These are phyloP conservation scores for Euphorbia tirucalli DNA, from an alignment of 345 rosid genomes.

Conservation along the genomic window DNA sequence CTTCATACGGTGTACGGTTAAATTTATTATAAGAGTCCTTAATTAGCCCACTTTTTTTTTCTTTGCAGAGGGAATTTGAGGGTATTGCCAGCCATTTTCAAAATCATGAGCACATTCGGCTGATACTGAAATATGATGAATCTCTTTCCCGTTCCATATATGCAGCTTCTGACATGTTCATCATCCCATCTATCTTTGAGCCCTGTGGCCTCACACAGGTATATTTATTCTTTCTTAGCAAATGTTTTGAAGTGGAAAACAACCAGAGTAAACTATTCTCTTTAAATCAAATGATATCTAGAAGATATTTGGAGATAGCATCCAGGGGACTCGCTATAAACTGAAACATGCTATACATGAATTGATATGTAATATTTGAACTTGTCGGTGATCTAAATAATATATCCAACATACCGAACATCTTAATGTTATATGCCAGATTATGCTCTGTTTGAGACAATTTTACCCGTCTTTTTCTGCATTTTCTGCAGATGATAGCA, in stretches of 20 bases:
- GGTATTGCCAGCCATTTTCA: slow-evolving; percentile 70
- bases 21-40: not conserved
- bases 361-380: not conserved
- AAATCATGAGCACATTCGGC: slow-evolving; percentile 62
- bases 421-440: not conserved
- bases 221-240: slow-evolving; percentile 7
- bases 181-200: slow-evolving; percentile 94
- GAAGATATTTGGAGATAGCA: not conserved
- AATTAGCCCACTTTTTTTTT: not conserved
- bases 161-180: slow-evolving; percentile 89
- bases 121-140: slow-evolving; percentile 83
- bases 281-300: not conserved
- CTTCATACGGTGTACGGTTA: not conserved
- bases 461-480: slow-evolving; percentile 1
- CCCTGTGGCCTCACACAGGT: slow-evolving; percentile 99
- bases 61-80: slow-evolving; percentile 79
- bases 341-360: slow-evolving; percentile 11
- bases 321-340: not conserved
- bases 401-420: not conserved
- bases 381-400: not conserved
- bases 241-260: slow-evolving; percentile 12
- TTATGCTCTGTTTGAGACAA: not conserved
- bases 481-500: slow-evolving; percentile 73
- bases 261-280: not conserved
- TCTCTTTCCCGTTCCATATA: slow-evolving; percentile 79